Conservation (phyloP, 2,329 filamentous ascomycete genomes). For the Trichoderma asperellum region DNA sequence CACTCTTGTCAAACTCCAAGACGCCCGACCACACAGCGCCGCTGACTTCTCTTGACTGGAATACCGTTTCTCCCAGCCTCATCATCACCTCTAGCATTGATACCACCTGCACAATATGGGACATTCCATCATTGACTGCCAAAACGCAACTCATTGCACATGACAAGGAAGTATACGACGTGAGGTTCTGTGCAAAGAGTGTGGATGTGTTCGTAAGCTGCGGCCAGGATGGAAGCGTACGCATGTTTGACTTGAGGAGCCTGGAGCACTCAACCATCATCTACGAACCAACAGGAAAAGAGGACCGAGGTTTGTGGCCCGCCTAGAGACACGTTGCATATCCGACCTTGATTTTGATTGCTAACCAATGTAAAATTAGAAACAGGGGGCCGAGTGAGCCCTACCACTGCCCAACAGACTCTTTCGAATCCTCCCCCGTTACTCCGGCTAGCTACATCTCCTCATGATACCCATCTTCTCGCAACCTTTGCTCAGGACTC, state of each 20-base stretch:
- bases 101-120: constrained; percentile 99
- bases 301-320: constrained; percentile 63
- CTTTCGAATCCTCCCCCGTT: constrained; percentile 78
- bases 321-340: not conserved
- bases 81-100: constrained; percentile 99
- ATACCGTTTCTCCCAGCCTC: constrained; percentile 91
- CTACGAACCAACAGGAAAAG: constrained; percentile 93
- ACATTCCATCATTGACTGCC: constrained; percentile 94
- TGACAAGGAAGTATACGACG: constrained; percentile 98
- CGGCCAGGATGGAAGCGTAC: constrained; percentile 93
- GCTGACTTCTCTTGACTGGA: constrained; percentile 96
- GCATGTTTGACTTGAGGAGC: constrained; percentile 97
- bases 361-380: constrained; percentile 45
- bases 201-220: constrained; percentile 99
- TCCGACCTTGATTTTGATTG: not conserved
- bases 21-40: constrained; percentile 97
- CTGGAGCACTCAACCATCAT: constrained; percentile 98
- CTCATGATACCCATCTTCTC: constrained; percentile 91
- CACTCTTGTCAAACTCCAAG: constrained; percentile 94
- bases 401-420: constrained; percentile 76
- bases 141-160: constrained; percentile 98
- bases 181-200: constrained; percentile 95
- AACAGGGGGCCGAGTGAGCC: constrained; percentile 66
- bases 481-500: constrained; percentile 97
- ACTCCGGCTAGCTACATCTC: constrained; percentile 82